A percentile compares a stretch with the other conserved stretches of the same genome.
Conservation (phyloP, 495 filamentous ascomycete genomes). For the Hypoxylon crocopeplum region DNA sequence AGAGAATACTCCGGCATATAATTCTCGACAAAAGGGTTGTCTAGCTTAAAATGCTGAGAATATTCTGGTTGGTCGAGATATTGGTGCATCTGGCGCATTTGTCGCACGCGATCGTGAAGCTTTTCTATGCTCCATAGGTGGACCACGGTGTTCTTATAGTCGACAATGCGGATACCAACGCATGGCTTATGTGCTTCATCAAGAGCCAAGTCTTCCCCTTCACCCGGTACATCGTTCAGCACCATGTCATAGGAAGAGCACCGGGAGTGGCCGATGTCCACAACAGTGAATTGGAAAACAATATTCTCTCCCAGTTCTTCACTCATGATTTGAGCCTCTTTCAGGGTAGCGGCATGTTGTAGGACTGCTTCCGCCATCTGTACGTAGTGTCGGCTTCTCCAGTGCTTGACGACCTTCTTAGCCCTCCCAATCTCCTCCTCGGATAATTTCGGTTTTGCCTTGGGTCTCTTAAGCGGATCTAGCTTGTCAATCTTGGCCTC, state of each 20-base stretch:
- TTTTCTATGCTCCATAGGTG: conserved; percentile 96
- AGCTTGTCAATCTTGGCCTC: conserved; percentile 64
- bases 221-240: conserved; percentile 85
- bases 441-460: conserved; percentile 67
- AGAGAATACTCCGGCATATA: conserved; percentile 92
- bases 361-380: conserved; percentile 93
- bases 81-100: conserved; percentile 96
- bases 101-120: conserved; percentile 80
- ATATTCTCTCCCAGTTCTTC: conserved; percentile 93
- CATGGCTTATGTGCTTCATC: conserved; percentile 88
- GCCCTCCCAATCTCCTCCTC: conserved; percentile 74
- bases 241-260: conserved; percentile 97
- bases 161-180: conserved; percentile 87
- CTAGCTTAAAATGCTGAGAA: conserved; percentile 77
- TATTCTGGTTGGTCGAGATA: conserved; percentile 96
- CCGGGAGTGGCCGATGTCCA: conserved; percentile 85
- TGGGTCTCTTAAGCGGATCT: conserved; percentile 56
- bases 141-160: conserved; percentile 85
- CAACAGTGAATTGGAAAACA: conserved; percentile 92
- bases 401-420: conserved; percentile 69
- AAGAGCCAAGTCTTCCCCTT: conserved; percentile 83
- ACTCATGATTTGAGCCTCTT: conserved; percentile 98
- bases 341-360: conserved; percentile 83
- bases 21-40: conserved; percentile 86
- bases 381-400: conserved; percentile 86